phyloP scores from a whole-genome alignment of 192 early-diverging fungal genomes.

The Paraglomus brasilianum region DNA sequence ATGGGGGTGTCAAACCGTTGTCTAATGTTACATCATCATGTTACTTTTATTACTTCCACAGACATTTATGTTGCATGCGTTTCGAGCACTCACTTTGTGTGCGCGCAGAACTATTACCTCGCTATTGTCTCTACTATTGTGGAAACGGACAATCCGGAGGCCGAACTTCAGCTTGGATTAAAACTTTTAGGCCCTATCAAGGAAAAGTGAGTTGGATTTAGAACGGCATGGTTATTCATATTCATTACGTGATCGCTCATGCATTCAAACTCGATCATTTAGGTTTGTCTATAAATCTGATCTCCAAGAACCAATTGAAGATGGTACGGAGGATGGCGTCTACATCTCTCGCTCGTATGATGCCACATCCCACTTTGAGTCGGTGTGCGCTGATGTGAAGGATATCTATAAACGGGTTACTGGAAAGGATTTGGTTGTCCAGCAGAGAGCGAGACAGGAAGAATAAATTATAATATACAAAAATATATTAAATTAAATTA shows the following conservation, averaged over 20 bases:
- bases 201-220: conserved; percentile 62
- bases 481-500: too few species aligned
- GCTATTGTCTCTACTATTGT: conserved; percentile 98
- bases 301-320: conserved; percentile 81
- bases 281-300: conserved; percentile 82
- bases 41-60: not conserved
- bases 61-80: conserved; percentile 97
- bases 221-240: not conserved
- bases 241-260: conserved; percentile 1
- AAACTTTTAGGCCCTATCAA: conserved; percentile 86
- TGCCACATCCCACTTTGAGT: conserved; percentile 99
- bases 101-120: conserved; percentile 80
- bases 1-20: not conserved
- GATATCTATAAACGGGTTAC: conserved; percentile 83
- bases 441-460: conserved; percentile 63
- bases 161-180: conserved; percentile 86
- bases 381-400: conserved; percentile 95
- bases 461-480: conserved; percentile 36
- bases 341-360: conserved; percentile 96
- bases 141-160: conserved; percentile 88
- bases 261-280: not conserved
- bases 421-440: conserved; percentile 71
- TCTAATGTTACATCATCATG: not conserved
- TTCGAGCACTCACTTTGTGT: conserved; percentile 88
- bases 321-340: conserved; percentile 80